Base-by-base conservation (phyloP, 805 yeast genomes). In the Pichia sporocuriosa region DNA sequence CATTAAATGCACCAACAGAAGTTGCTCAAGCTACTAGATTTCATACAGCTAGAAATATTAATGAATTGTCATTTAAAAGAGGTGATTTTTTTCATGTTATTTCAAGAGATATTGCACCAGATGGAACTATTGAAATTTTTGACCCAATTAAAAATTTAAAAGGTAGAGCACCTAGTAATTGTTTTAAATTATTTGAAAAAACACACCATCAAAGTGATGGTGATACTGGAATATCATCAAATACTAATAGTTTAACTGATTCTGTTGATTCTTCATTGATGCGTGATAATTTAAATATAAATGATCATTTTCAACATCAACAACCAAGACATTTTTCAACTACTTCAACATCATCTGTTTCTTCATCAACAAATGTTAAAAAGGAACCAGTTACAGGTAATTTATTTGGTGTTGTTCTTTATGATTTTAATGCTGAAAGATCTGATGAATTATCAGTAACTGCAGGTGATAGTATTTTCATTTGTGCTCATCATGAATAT, bases 401-500 rank as follows among this genome's bases (percentile, higher is more conserved):
- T 3, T 65, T 90, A 21, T 90, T 89, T 58, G 97, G 96, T 2
- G 75, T 84, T 40, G 87, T 88, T 6, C 67, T 88, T 39, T 93
- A 81, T 59, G 95, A 86, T 54, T 93, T 93, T 62, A 72, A 69
- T 46, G 97, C 97, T 6, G 88, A 84, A 53, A 61, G 79, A 39
- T 70, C 71, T 6, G 98, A 94, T 65, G 99, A 93, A 63, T 71
- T 93, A 49, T 81, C 82, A 48, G 86, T 90, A 3, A 57, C 62
- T 23, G 84, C 84, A 1, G 97, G 97, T 29, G 99, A 93, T 54
- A 82, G 84, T 53, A 73, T 93, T 47, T 84, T 89, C 24, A 78
- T 94, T 11, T 90, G 96, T 63, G 99, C 99, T 2, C 97, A 90
- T 62, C 95, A 90, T 57, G 88, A 87, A 42, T 84, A 71, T 50